Base-by-base conservation (phyloP, 306 rosid species). In the Begonia loranthoides region DNA sequence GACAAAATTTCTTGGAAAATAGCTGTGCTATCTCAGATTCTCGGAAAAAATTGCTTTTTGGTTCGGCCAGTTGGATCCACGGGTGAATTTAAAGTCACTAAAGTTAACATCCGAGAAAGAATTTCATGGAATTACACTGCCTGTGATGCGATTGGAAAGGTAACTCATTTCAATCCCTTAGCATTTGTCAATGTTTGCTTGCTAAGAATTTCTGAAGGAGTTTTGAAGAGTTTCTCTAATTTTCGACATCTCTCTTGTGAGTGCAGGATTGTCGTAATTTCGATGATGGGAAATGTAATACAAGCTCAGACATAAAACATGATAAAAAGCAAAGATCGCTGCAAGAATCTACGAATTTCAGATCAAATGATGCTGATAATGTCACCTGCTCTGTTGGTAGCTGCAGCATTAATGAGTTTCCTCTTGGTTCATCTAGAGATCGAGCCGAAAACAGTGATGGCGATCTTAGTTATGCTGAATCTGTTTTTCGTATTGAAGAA, bases 61-160 rank as follows among this genome's bases (percentile, higher is more conserved):
- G 84, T 83, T 52, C 76, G 96, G 79, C 57, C 79, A 54, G 81
- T 87, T 61, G 99, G 99, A 52, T 86, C 96, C 62, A 81, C 73
- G 57, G 17, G 59, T 65, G 93, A 83, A 70, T 73, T 76, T 61
- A 75, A 76, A 74, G 96, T 79, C 64, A 69, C 74, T 55, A 83
- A 71, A 68, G 67, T 65, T 41, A 78, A 87, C 60, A 76, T 92
- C 51, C 73, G 99, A 54, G 73, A 53, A 62, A 69, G 82, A 63
- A 41, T 17, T 6, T 38, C 47, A 5, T 59, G 55, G 63, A 9
- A 59, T 36, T 53, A 49, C 40, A 16, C 14, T 17, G 47, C 46
- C 17, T 73, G 93, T 96, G 72, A 76, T 63, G 67, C 78, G 63
- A 59, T 79, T 14, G 94, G 93, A 73, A 75, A 83, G 99, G 99